Base-by-base conservation (phyloP, 169 alveolate species). In the Pseudocohnilembus persalinus region DNA sequence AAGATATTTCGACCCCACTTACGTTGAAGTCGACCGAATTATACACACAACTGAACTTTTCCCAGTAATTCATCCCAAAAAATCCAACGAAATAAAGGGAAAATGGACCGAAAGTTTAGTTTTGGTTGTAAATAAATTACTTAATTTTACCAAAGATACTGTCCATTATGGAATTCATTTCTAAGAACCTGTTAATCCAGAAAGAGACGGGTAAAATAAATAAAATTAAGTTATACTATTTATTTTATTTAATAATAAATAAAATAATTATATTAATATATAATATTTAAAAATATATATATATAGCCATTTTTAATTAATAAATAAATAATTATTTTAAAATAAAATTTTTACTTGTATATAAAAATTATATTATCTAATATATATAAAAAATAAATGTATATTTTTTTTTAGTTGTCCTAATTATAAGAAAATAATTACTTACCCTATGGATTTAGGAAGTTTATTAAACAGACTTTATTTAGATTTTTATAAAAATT, bases 111-210 rank as follows among this genome's bases (percentile, higher is more conserved):
- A 91, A 31, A 88, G 87, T 65, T 86, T 92, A 27, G 84, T 88
- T 26, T 75, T 34, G 29, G 90, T 94, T 0, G 73, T 92, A 29
- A 74, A 78, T 15, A 90, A 89, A 31, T 80, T 94, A 0, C 83
- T 92, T 73, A 94, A 94, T 83, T 94, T 89, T 82, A 87, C 88
- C 32, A 82, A 83, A 33, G 83, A 89, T 68, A 65, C 74, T 30
- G 77, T 89, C 29, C 85, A 81, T 63, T 89, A 89, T 79, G 93
- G 88, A 34, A 79, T 85, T 29, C 87, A 85, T 31, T 98, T 98
- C 83, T 92, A 96, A 86, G 94, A 95, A 31, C 98, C 98, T 25
- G 97, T 97, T 29, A 98, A 97, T 84, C 97, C 98, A 28, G 97
- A 95, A 49, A 86, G 94, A 80, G 98, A 95, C 86, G 68, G 68